Evolutionary conservation across 2,329 filamentous ascomycete genomes (phyloP).

Genomic region (Dactylellina parvicollis): DNA sequence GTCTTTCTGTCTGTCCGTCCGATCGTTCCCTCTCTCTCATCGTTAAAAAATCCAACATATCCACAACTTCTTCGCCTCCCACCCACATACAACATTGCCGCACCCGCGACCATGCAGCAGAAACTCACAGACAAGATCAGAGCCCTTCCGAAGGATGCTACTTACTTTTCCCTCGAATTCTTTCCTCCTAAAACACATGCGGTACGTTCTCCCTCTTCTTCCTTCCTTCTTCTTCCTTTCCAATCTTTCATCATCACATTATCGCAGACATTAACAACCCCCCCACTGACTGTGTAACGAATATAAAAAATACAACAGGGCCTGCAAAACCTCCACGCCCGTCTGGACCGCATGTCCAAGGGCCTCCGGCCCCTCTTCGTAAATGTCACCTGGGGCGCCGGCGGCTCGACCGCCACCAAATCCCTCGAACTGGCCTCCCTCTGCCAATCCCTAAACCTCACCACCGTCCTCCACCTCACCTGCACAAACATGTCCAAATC

Average conservation of each 20-base stretch:
- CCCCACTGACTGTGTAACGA: slow-evolving; percentile 56
- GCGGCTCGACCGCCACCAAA: slow-evolving; percentile 88
- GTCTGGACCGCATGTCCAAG: slow-evolving; percentile 92
- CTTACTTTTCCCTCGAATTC: slow-evolving; percentile 98
- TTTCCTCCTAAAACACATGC: slow-evolving; percentile 97
- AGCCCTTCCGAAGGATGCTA: slow-evolving; percentile 44
- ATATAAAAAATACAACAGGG: slow-evolving; percentile 66
- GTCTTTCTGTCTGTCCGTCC: background rate
- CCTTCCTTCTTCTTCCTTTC: too few species aligned
- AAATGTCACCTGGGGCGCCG: slow-evolving; percentile 97
- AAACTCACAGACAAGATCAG: slow-evolving; percentile 48
- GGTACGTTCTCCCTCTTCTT: slow-evolving; percentile 63
- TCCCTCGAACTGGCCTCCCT: slow-evolving; percentile 94
- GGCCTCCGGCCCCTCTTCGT: slow-evolving; percentile 92
- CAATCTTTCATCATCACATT: too few species aligned
- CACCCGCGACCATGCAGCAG: slow-evolving; percentile 30
- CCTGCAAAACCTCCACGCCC: slow-evolving; percentile 89
- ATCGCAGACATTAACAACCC: too few species aligned
- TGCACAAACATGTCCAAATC: slow-evolving; percentile 96
- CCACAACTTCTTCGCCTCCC: background rate
- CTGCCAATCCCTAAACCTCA: slow-evolving; percentile 91
- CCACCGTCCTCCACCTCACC: slow-evolving; percentile 93
- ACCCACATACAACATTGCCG: background rate
- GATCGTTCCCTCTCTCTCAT: background rate
- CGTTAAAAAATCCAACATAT: background rate